Evolutionary conservation across 2,329 filamentous ascomycete genomes (phyloP).

Genomic region (Lachnellula suecica): DNA sequence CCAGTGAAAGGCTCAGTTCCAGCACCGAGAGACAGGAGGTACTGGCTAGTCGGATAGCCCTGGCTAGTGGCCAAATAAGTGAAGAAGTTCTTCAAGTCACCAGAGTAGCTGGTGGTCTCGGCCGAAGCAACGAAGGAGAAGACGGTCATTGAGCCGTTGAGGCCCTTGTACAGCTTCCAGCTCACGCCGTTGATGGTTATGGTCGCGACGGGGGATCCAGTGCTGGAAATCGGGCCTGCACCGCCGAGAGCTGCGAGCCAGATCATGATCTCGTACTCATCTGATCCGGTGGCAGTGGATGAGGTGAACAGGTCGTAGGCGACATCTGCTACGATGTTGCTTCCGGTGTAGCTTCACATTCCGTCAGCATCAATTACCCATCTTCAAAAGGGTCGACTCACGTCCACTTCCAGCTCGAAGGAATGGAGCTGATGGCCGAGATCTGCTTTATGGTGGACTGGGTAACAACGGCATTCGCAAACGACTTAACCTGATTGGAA

Average conservation of each 20-base stretch:
- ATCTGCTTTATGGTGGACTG: conserved; percentile 36
- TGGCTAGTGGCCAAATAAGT: conserved; percentile 51
- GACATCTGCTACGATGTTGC: conserved; percentile 53
- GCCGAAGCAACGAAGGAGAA: conserved; percentile 55
- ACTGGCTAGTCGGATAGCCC: conserved; percentile 47
- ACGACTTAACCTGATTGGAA: conserved; percentile 39
- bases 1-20: conserved; percentile 58
- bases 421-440: conserved; percentile 36
- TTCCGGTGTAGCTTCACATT: conserved; percentile 43
- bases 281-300: conserved; percentile 36
- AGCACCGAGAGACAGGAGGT: conserved; percentile 50
- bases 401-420: conserved; percentile 40
- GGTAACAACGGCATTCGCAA: conserved; percentile 38
- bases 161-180: conserved; percentile 58
- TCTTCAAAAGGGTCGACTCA: conserved; percentile 23
- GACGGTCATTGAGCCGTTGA: conserved; percentile 56
- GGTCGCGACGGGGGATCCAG: conserved; percentile 52
- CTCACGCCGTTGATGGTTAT: conserved; percentile 49
- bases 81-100: conserved; percentile 57
- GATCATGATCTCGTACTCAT: conserved; percentile 64
- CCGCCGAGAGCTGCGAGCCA: conserved; percentile 57
- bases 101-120: conserved; percentile 49
- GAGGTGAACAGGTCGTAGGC: conserved; percentile 62
- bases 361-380: not conserved
- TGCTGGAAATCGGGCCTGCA: conserved; percentile 54